Evolutionary conservation across 2,329 filamentous ascomycete species (phyloP).

Genomic region (Ophiosphaerella narmari): DNA sequence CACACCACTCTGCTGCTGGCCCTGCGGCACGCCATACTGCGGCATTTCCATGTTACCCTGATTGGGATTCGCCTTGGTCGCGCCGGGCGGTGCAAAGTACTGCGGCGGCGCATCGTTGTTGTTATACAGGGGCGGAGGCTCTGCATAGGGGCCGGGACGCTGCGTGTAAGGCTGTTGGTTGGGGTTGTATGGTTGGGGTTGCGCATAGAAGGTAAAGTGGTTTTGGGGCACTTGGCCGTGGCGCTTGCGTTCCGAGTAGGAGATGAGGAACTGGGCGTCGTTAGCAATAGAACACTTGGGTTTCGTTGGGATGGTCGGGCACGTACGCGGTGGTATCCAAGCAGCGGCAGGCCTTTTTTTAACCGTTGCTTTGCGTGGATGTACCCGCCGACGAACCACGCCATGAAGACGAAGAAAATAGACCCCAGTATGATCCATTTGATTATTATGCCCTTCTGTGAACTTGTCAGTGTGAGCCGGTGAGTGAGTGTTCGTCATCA

Average conservation of each 20-base stretch:
- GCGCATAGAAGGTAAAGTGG: conserved; percentile 48
- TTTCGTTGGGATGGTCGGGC: neutral
- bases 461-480: neutral
- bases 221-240: conserved; percentile 40
- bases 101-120: conserved; percentile 41
- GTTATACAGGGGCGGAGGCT: conserved; percentile 42
- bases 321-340: conserved; percentile 68
- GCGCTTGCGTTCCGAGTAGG: conserved; percentile 42
- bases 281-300: neutral
- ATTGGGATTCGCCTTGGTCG: conserved; percentile 34
- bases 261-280: conserved; percentile 48
- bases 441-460: conserved; percentile 65
- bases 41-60: conserved; percentile 36
- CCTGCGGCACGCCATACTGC: conserved; percentile 21
- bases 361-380: conserved; percentile 71
- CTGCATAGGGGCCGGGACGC: conserved; percentile 34
- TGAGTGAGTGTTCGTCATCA: conserved; percentile 1
- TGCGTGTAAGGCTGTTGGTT: conserved; percentile 23
- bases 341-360: conserved; percentile 65
- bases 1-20: conserved; percentile 37
- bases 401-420: conserved; percentile 62
- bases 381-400: conserved; percentile 70
- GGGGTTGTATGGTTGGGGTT: conserved; percentile 22
- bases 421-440: conserved; percentile 73
- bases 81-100: conserved; percentile 39